A percentile compares a stretch with the other conserved stretches of the same genome.
Conservation (phyloP, 2,329 filamentous ascomycete species). For the Clonostachys solani region DNA sequence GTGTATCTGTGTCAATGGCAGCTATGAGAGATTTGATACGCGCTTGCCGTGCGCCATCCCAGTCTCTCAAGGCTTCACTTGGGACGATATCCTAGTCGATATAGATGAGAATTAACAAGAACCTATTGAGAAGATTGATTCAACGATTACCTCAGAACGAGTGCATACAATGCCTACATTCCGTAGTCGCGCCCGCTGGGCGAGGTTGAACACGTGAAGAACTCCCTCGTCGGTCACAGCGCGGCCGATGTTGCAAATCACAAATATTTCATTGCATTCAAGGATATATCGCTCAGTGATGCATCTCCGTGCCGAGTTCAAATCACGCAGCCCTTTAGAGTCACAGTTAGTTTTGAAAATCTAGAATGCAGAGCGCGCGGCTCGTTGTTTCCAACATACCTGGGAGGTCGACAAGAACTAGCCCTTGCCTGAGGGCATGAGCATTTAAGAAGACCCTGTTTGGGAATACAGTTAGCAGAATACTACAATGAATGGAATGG, state of each 20-base stretch:
- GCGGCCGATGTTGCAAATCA: conserved; percentile 32
- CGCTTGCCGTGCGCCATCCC: conserved; percentile 12
- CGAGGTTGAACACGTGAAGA: conserved; percentile 31
- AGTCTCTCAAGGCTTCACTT: conserved; percentile 24
- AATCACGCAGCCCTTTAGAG: conserved; percentile 35
- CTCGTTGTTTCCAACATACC: conserved; percentile 18
- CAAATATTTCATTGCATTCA: conserved; percentile 41
- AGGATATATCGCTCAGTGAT: conserved; percentile 40
- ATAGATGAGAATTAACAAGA: not conserved
- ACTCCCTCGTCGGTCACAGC: conserved; percentile 35
- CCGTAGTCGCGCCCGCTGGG: conserved; percentile 23
- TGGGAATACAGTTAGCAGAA: too few species aligned
- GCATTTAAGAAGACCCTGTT: conserved; percentile 36
- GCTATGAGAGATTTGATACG: conserved; percentile 10
- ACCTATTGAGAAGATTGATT: not conserved
- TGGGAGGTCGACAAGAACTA: conserved; percentile 43
- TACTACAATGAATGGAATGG: not conserved
- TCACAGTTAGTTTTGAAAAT: not conserved
- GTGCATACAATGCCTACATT: conserved; percentile 40
- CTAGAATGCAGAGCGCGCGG: not conserved
- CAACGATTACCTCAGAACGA: conserved; percentile 27
- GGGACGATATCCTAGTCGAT: conserved; percentile 19
- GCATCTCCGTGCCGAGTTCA: conserved; percentile 34
- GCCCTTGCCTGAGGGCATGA: conserved; percentile 39
- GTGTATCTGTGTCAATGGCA: conserved; percentile 1